Percentiles rank a stretch among this genome's conserved stretches.
Conservation (phyloP, 1,139 yeast species). For the Protomyces arabidopsidicola region DNA sequence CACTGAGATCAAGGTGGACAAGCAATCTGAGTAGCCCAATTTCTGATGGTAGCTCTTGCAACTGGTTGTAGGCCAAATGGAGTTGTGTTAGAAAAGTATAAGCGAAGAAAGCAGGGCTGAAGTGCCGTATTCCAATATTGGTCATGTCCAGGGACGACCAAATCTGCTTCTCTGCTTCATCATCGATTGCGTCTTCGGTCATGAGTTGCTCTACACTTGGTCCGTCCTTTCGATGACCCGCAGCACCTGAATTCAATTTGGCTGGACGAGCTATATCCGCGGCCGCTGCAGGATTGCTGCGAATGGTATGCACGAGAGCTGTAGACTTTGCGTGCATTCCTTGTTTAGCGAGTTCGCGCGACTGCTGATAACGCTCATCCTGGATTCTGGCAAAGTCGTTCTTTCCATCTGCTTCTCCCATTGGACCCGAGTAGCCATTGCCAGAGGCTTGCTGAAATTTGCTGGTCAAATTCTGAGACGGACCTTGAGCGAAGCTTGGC, state of each 20-base stretch:
- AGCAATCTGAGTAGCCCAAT: slow-evolving; percentile 67
- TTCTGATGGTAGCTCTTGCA: slow-evolving; percentile 62
- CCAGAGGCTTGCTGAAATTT: slow-evolving; percentile 18
- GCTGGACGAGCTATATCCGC: not conserved
- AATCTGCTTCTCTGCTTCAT: slow-evolving; percentile 21
- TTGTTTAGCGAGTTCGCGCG: slow-evolving; percentile 19
- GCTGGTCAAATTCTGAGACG: slow-evolving; percentile 19
- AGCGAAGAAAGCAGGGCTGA: slow-evolving; percentile 70
- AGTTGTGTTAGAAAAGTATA: slow-evolving; percentile 82
- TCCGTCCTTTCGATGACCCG: slow-evolving; percentile 15
- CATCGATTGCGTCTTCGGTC: slow-evolving; percentile 25
- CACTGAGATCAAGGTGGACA: slow-evolving; percentile 79
- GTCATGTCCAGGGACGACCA: slow-evolving; percentile 94
- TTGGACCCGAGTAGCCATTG: not conserved
- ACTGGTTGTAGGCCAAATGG: slow-evolving; percentile 79
- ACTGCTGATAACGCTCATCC: slow-evolving; percentile 12
- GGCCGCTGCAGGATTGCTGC: slow-evolving; percentile 3
- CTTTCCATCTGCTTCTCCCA: slow-evolving; percentile 4
- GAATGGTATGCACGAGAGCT: slow-evolving; percentile 9
- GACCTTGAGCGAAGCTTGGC: not conserved
- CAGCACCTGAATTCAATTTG: slow-evolving; percentile 10
- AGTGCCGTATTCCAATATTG: slow-evolving; percentile 73
- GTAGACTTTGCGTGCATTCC: slow-evolving; percentile 16
- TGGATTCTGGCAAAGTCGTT: slow-evolving; percentile 13
- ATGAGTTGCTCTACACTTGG: slow-evolving; percentile 20